Percentiles rank a stretch among this genome's conserved stretches.
Evolutionary conservation across 495 filamentous ascomycete genomes (phyloP).

Genomic region (Articulospora tetracladia): DNA sequence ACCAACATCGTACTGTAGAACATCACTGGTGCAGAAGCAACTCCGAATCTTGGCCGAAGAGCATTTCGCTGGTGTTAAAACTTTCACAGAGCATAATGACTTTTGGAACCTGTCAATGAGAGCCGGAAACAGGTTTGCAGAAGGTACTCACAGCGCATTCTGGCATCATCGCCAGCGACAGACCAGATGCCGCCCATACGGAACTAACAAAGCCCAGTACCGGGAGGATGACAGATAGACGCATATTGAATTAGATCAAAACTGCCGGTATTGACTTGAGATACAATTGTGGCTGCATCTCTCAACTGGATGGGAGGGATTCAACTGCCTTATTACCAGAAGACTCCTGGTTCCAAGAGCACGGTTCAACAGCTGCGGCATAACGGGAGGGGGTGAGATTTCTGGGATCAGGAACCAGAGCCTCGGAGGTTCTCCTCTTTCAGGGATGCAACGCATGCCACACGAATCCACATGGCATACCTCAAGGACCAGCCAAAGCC

Average conservation of each 20-base stretch:
- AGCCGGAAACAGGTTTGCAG: not conserved
- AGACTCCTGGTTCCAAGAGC: not conserved
- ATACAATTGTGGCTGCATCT: not conserved
- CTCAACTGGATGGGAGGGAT: not conserved
- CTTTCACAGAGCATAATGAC: not conserved
- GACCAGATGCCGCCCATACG: not conserved
- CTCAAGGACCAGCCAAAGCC: too few species aligned
- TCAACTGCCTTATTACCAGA: not conserved
- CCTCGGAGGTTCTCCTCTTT: not conserved
- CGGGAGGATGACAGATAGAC: not conserved
- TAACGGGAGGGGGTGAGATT: not conserved
- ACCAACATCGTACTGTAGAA: slow-evolving; percentile 13
- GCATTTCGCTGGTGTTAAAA: slow-evolving; percentile 1
- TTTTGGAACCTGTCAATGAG: not conserved
- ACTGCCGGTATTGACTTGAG: not conserved
- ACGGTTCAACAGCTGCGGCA: not conserved
- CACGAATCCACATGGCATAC: not conserved
- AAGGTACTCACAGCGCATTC: not conserved
- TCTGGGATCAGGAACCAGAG: not conserved
- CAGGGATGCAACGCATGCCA: not conserved
- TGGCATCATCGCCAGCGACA: not conserved
- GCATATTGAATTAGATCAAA: not conserved
- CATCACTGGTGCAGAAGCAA: slow-evolving; percentile 16
- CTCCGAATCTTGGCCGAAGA: slow-evolving; percentile 6
- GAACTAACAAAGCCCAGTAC: not conserved